phyloP scores from a whole-genome alignment of 164 flowering plant species.

The Umbilicus rupestris region DNA sequence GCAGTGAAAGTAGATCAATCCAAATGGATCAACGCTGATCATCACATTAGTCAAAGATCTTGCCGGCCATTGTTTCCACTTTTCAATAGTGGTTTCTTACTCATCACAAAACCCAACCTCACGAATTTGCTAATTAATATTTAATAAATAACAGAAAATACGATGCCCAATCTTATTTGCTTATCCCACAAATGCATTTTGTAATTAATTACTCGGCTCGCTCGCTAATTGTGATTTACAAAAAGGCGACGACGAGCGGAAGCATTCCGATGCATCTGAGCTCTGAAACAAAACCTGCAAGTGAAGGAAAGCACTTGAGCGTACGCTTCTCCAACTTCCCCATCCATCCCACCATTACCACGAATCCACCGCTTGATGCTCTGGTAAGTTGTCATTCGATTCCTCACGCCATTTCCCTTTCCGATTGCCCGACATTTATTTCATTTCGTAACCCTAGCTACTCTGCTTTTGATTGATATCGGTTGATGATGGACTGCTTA shows the following conservation, averaged over 20 bases:
- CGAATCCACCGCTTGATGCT: not conserved
- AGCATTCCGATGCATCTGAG: not conserved
- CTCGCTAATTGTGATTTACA: not conserved
- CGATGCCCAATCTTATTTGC: no score
- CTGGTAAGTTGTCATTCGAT: not conserved
- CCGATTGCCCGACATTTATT: not conserved
- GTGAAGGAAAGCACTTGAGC: not conserved
- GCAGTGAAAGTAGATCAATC: not conserved
- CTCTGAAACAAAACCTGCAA: not conserved
- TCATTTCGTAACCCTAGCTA: not conserved
- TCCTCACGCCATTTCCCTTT: not conserved
- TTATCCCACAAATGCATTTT: no score
- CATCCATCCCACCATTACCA: not conserved
- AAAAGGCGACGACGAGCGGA: not conserved
- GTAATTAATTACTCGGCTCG: not conserved
- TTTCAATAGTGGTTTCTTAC: not conserved
- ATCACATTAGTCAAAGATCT: not conserved
- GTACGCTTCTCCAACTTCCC: not conserved
- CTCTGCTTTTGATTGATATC: not conserved
- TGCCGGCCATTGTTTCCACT: not conserved
- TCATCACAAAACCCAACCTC: not conserved
- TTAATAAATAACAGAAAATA: no score
- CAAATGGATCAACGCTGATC: not conserved
- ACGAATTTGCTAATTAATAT: no score
- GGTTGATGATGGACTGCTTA: not conserved